Percentiles rank a stretch among this genome's conserved stretches.
Conservation (phyloP, 169 alveolate species). For the Plasmodium inui region DNA sequence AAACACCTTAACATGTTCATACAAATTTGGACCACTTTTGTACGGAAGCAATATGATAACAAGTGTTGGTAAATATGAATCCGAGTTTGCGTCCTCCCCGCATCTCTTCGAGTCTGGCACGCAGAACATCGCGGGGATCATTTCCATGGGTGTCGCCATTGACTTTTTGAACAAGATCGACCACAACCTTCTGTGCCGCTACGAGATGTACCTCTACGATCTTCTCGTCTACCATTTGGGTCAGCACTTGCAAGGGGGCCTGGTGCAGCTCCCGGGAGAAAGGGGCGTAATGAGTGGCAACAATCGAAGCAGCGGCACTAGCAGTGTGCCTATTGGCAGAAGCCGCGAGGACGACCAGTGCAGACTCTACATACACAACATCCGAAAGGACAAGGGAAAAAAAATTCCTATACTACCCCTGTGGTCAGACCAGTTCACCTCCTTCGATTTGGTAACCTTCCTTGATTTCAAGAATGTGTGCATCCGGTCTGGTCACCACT, state of each 20-base stretch:
- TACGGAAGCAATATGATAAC: conserved; percentile 71
- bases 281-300: background rate
- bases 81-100: conserved; percentile 36
- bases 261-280: background rate
- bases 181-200: background rate
- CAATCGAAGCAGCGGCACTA: background rate
- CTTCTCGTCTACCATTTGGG: conserved; percentile 13
- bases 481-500: conserved; percentile 62
- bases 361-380: conserved; percentile 22
- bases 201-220: conserved; percentile 69
- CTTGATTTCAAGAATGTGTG: conserved; percentile 61
- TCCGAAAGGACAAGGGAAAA: background rate
- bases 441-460: conserved; percentile 56
- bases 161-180: conserved; percentile 19
- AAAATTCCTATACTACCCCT: conserved; percentile 50
- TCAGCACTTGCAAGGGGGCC: background rate
- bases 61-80: conserved; percentile 37
- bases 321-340: background rate
- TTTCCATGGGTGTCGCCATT: conserved; percentile 54
- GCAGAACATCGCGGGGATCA: conserved; percentile 41
- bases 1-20: conserved; percentile 12
- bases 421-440: conserved; percentile 44
- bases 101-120: conserved; percentile 58
- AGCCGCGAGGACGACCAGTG: background rate
- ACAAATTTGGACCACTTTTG: conserved; percentile 44